Conservation (phyloP, 1,139 yeast species). For the Sugiyamaella pinicola region DNA sequence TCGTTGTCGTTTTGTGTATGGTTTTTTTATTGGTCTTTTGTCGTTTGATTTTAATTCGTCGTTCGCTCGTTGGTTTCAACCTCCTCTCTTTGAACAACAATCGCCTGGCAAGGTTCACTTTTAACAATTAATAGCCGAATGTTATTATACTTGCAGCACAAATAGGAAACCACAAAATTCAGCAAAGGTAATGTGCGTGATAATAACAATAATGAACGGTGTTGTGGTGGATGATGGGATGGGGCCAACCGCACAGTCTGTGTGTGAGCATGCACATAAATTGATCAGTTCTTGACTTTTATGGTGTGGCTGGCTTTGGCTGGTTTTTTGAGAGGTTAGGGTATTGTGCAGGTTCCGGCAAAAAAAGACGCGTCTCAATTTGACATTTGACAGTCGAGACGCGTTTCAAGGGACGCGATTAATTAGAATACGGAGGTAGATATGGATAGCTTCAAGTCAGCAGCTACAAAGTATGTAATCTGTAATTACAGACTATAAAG, state of each 20-base stretch:
- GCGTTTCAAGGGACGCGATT: not conserved
- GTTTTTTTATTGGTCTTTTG: too few species aligned
- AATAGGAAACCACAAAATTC: not conserved
- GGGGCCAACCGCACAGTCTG: not conserved
- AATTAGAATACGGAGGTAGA: too few species aligned
- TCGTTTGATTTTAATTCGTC: too few species aligned
- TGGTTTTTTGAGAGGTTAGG: too few species aligned
- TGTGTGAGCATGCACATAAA: not conserved
- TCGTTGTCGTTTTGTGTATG: too few species aligned
- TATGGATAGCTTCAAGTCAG: too few species aligned
- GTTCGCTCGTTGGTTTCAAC: too few species aligned
- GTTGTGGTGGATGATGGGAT: not conserved
- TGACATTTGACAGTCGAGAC: not conserved
- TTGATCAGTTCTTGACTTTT: conserved; percentile 4
- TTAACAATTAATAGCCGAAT: too few species aligned
- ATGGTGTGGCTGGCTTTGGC: conserved; percentile 8
- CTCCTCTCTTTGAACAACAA: too few species aligned
- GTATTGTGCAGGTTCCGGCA: too few species aligned
- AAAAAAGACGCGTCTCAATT: not conserved
- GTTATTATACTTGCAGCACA: not conserved
- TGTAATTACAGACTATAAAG: not conserved
- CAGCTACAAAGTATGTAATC: not conserved
- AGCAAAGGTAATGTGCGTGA: not conserved
- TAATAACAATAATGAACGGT: not conserved
- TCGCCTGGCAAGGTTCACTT: too few species aligned